Evolutionary conservation across 768 basidiomycete species (phyloP).

Genomic region (Clitopilus passeckerianus): DNA sequence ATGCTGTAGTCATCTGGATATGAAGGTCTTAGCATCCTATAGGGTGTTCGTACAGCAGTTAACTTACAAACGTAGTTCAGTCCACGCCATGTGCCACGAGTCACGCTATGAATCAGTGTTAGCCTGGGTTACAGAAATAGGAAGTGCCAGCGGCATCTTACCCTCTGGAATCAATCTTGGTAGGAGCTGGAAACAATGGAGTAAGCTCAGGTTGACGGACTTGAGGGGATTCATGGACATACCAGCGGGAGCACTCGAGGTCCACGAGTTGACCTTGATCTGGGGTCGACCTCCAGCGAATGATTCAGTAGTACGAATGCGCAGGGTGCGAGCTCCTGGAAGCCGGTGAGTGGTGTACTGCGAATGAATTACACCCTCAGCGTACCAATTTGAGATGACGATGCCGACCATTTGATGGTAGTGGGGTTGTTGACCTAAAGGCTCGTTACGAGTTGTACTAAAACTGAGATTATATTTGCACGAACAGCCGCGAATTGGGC

Average conservation of each 20-base stretch:
- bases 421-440: conserved; percentile 36
- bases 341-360: neutral
- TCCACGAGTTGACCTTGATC: conserved; percentile 39
- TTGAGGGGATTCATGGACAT: conserved; percentile 1
- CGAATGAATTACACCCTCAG: neutral
- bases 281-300: conserved; percentile 45
- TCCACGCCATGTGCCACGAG: conserved; percentile 46
- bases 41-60: no score
- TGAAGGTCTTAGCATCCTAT: no score
- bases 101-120: conserved; percentile 24
- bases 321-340: conserved; percentile 37
- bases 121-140: no score
- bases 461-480: neutral
- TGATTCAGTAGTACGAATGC: conserved; percentile 39
- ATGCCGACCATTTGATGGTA: conserved; percentile 35
- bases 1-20: conserved; percentile 32
- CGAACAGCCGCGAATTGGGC: conserved; percentile 38
- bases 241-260: conserved; percentile 33
- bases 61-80: conserved; percentile 36
- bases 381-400: conserved; percentile 36
- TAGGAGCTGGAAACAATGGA: conserved; percentile 22
- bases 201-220: neutral
- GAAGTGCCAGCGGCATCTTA: conserved; percentile 10
- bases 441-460: neutral
- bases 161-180: conserved; percentile 38